These are phyloP conservation scores for Clarkia xantiana DNA, from an alignment of 345 rosid species.

Conservation along the genomic window DNA sequence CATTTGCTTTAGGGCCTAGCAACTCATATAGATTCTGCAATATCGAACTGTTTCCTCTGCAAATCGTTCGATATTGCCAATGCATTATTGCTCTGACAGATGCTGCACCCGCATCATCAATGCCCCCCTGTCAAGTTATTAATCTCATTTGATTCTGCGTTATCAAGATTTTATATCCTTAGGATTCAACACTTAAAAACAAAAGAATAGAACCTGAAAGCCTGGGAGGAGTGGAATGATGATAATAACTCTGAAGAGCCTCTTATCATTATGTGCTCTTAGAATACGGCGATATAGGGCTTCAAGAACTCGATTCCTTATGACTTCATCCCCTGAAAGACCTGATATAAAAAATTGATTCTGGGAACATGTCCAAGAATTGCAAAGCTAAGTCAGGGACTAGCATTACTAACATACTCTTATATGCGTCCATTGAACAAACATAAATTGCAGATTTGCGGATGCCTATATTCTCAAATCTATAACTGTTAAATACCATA, in stretches of 20 bases:
- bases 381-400: constrained; percentile 23
- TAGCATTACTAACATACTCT: not conserved
- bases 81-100: constrained; percentile 99
- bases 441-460: no score
- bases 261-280: constrained; percentile 75
- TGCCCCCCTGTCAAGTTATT: constrained; percentile 53
- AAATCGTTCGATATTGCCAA: constrained; percentile 97
- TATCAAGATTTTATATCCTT: not conserved
- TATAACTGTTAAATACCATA: no score
- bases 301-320: constrained; percentile 78
- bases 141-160: constrained; percentile 6
- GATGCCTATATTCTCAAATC: no score
- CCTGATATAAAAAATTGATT: constrained; percentile 99
- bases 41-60: constrained; percentile 84
- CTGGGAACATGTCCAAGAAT: constrained; percentile 49
- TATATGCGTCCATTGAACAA: not conserved
- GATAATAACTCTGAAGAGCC: constrained; percentile 71
- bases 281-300: constrained; percentile 71
- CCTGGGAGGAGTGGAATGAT: constrained; percentile 97
- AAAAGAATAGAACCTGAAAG: constrained; percentile 53
- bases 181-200: not conserved
- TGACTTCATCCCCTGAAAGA: constrained; percentile 77
- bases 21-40: constrained; percentile 59
- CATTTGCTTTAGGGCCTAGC: constrained; percentile 63
- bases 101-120: constrained; percentile 95